These are phyloP conservation scores for Mycena sp. DNA, from an alignment of 1,284 basidiomycete species.

Conservation along the genomic window DNA sequence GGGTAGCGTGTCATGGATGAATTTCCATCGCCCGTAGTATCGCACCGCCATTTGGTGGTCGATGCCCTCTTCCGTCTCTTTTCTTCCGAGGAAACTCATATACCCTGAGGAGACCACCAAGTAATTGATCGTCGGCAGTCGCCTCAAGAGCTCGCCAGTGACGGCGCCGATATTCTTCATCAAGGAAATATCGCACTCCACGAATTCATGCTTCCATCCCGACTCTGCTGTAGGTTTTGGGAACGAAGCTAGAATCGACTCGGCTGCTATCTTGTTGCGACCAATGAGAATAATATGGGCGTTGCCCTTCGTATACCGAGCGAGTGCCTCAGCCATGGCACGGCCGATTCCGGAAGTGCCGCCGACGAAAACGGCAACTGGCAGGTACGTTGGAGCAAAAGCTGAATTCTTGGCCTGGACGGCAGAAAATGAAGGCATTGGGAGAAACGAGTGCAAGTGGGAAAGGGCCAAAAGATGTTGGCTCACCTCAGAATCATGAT, in stretches of 20 bases:
- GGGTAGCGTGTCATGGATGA: neutral
- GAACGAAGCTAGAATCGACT: conserved; percentile 42
- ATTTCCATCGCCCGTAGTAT: conserved; percentile 2
- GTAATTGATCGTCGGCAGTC: neutral
- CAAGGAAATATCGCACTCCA: conserved; percentile 2
- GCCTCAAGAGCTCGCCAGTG: neutral
- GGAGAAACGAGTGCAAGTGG: too few species aligned
- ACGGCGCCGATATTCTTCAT: neutral
- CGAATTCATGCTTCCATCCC: conserved; percentile 11
- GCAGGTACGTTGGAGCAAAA: conserved; percentile 30
- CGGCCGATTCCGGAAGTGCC: conserved; percentile 49
- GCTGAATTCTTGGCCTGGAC: conserved; percentile 25
- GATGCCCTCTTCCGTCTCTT: conserved; percentile 5
- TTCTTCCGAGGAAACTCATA: neutral
- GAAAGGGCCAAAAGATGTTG: too few species aligned
- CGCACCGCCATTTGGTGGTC: neutral
- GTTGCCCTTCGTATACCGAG: conserved; percentile 39
- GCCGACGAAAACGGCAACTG: conserved; percentile 49
- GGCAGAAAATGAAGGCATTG: conserved; percentile 6
- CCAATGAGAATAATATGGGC: conserved; percentile 47
- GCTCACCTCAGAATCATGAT: too few species aligned
- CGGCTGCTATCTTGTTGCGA: conserved; percentile 43
- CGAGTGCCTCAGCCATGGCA: conserved; percentile 41
- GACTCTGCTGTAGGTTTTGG: neutral
- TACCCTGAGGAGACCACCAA: neutral